Base-by-base conservation (phyloP, 2,329 filamentous ascomycete species). In the Bretziella fagacearum region DNA sequence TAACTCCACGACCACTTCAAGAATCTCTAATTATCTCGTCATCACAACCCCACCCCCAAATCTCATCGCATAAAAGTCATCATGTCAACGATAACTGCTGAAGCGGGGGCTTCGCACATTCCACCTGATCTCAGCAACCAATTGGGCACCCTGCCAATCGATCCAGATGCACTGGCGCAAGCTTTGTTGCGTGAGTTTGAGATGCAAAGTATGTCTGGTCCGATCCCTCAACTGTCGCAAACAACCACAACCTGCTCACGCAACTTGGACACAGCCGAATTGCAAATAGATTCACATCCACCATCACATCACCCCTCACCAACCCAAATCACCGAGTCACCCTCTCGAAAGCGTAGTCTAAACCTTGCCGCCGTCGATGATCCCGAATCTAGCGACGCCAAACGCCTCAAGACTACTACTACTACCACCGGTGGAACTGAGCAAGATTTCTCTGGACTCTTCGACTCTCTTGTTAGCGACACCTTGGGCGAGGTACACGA, bases 401-500 rank as follows among this genome's bases (percentile, higher is more conserved):
- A 51, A 26, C 51, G 54, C 29, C 42, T 53, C 17, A 54, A 52
- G 47, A 53, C 30, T 11, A 30, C 20, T 10, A 15, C 33, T 18
- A n/a, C n/a, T n/a, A n/a, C n/a, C n/a, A n/a, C n/a, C n/a, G n/a
- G n/a, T n/a, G n/a, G n/a, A n/a, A n/a, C n/a, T 18, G 46, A 36
- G 3, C 46, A 44, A 17, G 46, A 48, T 20, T 43, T 50, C 32
- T 18, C 43, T 1, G 47, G 41, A 17, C 29, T 50, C n/a, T 47
- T 52, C 18, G 50, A 50, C 20, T 39, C 43, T 7, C 56, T 65
- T 6, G 62, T 65, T 6, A 60, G 63, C 51, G 64, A 63, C 56
- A 63, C 63, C 42, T 56, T 65, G 20, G 62, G 59, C 46, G 62
- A 63, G 50, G 61, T 64, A 3, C 59, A 56, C 51, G 60, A 64